Percentiles rank a stretch among this genome's conserved stretches.
Conservation (phyloP, 2,329 filamentous ascomycete genomes). For the Trichoderma atrobrunneum region DNA sequence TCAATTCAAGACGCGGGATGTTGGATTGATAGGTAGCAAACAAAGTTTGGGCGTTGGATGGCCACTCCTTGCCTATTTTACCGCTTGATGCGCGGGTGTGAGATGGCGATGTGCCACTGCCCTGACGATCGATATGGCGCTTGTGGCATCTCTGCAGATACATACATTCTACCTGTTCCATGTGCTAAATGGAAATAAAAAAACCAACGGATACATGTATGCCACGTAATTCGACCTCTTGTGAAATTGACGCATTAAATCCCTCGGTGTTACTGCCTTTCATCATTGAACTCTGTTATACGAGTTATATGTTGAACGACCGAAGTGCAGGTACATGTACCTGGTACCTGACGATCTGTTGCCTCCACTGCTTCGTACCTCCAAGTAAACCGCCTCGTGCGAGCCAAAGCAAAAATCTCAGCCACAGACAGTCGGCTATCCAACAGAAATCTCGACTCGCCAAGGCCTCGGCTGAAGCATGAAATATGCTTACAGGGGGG, state of each 20-base stretch:
- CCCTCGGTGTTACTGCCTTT: not conserved
- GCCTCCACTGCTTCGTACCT: not conserved
- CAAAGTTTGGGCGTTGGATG: not conserved
- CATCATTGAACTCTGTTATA: not conserved
- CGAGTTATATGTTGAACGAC: not conserved
- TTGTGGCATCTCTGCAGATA: not conserved
- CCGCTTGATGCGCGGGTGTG: not conserved
- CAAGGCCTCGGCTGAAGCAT: constrained; percentile 3
- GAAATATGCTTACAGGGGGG: not conserved
- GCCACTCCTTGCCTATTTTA: not conserved
- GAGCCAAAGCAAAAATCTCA: not conserved
- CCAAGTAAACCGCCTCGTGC: not conserved
- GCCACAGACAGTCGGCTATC: not conserved
- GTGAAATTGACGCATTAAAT: not conserved
- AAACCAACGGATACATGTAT: not conserved
- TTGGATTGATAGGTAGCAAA: not conserved
- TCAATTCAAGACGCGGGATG: not conserved
- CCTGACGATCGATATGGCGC: not conserved
- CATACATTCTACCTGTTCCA: not conserved
- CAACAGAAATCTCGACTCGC: not conserved
- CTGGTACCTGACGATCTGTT: not conserved
- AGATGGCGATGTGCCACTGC: constrained; percentile 3
- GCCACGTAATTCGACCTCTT: not conserved
- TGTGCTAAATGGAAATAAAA: not conserved
- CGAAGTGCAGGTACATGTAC: not conserved